Evolutionary conservation across 805 yeast species (phyloP).

Genomic region (Scheffersomyces amazonensis): DNA sequence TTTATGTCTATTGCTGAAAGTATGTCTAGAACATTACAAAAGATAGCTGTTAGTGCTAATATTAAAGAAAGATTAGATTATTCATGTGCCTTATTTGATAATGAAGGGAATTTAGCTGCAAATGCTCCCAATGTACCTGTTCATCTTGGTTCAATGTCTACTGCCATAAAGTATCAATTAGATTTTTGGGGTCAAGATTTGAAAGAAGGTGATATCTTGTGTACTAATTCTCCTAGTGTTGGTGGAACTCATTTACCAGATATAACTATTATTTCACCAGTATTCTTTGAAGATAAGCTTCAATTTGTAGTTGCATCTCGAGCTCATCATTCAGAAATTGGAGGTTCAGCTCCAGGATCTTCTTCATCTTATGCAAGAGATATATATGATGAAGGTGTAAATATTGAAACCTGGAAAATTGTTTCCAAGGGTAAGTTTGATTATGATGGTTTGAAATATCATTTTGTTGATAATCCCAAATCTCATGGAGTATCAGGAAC

Average conservation of each 20-base stretch:
- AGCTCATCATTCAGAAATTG: conserved; percentile 96
- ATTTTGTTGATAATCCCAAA: conserved; percentile 68
- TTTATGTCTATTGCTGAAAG: conserved; percentile 40
- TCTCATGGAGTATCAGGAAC: conserved; percentile 89
- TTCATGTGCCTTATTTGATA: conserved; percentile 44
- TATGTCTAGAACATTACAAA: conserved; percentile 44
- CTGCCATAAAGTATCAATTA: conserved; percentile 41
- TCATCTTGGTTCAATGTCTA: conserved; percentile 47
- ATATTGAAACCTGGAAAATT: conserved; percentile 72
- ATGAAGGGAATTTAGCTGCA: conserved; percentile 41
- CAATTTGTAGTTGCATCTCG: conserved; percentile 89
- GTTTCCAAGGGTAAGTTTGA: conserved; percentile 71
- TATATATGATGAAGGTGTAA: conserved; percentile 88
- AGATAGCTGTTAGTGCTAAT: conserved; percentile 43
- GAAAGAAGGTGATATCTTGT: conserved; percentile 40
- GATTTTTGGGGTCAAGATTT: conserved; percentile 38
- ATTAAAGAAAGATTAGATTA: conserved; percentile 45
- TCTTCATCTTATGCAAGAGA: conserved; percentile 92
- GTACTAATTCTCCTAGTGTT: conserved; percentile 41
- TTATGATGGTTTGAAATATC: conserved; percentile 59
- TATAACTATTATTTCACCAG: conserved; percentile 90
- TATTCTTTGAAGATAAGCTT: conserved; percentile 44
- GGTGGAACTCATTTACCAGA: conserved; percentile 44
- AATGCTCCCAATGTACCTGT: conserved; percentile 47
- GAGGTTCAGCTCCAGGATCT: conserved; percentile 87